Conservation (phyloP, 2,329 filamentous ascomycete genomes). For the Fusarium sp. region DNA sequence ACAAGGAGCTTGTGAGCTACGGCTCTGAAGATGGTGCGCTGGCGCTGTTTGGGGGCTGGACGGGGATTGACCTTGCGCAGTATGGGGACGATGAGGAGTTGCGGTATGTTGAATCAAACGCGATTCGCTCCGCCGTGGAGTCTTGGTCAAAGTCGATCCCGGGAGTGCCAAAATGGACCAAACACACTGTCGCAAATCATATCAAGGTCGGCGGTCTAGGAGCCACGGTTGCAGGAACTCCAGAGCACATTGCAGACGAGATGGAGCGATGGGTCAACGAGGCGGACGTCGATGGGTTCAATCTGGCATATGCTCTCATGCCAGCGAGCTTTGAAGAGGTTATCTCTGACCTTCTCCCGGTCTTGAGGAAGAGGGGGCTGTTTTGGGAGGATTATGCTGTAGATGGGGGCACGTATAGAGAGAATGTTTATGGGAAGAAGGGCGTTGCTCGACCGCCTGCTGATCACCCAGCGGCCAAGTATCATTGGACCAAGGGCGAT, state of each 20-base stretch:
- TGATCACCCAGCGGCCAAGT: background rate
- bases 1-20: conserved; percentile 69
- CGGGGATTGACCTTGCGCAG: conserved; percentile 65
- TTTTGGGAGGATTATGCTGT: conserved; percentile 67
- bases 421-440: conserved; percentile 64
- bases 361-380: conserved; percentile 69
- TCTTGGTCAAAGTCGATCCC: conserved; percentile 67
- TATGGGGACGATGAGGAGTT: conserved; percentile 75
- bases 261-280: conserved; percentile 75
- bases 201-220: conserved; percentile 76
- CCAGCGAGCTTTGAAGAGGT: conserved; percentile 57
- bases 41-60: conserved; percentile 80
- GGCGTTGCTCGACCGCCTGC: background rate
- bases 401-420: conserved; percentile 68
- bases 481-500: background rate
- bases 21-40: conserved; percentile 72
- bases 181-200: conserved; percentile 74
- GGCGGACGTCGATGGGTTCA: conserved; percentile 80
- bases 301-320: conserved; percentile 65
- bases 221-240: conserved; percentile 71
- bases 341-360: conserved; percentile 70
- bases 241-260: conserved; percentile 72
- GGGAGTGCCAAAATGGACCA: conserved; percentile 75
- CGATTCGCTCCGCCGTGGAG: conserved; percentile 67
- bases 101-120: conserved; percentile 70